Evolutionary conservation across 2,329 filamentous ascomycete species (phyloP), one percentile per base, ranked within the genome.

Genomic region (Fusarium udum): DNA sequence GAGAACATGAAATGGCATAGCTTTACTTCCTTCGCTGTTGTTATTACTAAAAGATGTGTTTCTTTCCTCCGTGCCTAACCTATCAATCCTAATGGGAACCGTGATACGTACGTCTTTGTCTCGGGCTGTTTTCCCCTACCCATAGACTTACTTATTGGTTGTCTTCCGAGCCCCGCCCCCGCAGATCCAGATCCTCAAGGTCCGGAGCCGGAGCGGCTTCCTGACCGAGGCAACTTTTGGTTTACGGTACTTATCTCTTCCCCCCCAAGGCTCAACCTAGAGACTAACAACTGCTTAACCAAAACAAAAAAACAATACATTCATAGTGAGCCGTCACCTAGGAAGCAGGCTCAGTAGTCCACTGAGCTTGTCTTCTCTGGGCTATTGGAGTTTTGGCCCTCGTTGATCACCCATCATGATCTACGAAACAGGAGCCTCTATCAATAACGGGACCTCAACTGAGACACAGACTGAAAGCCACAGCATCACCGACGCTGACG

Each of bases 401-500:
- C 42, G 53, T 31, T 61, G 59, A 67, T 65, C 71, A 61, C 46
- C 45, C 67, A 72, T 48, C 61, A 74, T 74, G 72, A 73, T 75
- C 60, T 48, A 63, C 69, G 72, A 65, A 48, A 66, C 57, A 55
- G 68, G 57, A 31, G 57, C 57, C 46, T 49, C 61, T 24, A 57
- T 52, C 59, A 67, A 55, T 49, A 65, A 70, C 61, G 55, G 73
- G 58, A 63, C 62, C 45, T 68, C 64, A 51, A 51, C 26, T 61
- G 61, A 55, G 36, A 28, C 57, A 60, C 42, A 61, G 53, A 43
- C 57, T 15, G 45, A 58, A 56, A 71, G 57, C 53, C 78, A 69
- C 61, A 67, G 55, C 68, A 73, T 79, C 67, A 74, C 75, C 39
- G 75, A 78, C 48, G 66, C 58, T 60, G 79, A 81, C 68, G 74